phyloP scores from a whole-genome alignment of 768 basidiomycete species.

The Termitomyces sp. region DNA sequence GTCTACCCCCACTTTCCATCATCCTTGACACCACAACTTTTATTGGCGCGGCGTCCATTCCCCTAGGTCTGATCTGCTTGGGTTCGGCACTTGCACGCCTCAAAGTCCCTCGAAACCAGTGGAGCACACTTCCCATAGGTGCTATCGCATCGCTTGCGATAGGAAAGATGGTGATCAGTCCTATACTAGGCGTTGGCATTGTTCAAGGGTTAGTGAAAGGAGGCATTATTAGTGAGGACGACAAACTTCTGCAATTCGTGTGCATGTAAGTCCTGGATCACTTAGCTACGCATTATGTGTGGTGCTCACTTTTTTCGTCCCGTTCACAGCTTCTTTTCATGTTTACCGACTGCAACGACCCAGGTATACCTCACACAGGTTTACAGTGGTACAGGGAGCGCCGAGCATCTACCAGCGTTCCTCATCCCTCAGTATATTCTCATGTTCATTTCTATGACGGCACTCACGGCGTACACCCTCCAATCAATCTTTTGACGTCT shows the following conservation, averaged over 20 bases:
- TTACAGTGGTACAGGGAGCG: conserved; percentile 61
- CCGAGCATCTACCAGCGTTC: conserved; percentile 59
- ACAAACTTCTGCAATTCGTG: conserved; percentile 62
- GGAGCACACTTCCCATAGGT: conserved; percentile 41
- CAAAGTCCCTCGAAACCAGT: conserved; percentile 43
- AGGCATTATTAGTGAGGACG: conserved; percentile 44
- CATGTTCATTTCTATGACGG: conserved; percentile 50
- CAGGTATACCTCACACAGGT: conserved; percentile 67
- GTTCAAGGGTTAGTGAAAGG: conserved; percentile 43
- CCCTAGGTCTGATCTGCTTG: conserved; percentile 50
- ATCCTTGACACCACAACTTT: conserved; percentile 47
- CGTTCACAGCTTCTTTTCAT: conserved; percentile 48
- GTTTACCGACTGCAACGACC: conserved; percentile 57
- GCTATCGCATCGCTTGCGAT: conserved; percentile 53
- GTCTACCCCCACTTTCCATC: conserved; percentile 52
- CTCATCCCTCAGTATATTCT: conserved; percentile 59
- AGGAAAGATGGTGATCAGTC: conserved; percentile 53
- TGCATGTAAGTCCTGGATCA: conserved; percentile 49
- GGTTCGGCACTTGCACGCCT: conserved; percentile 57
- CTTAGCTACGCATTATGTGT: neutral
- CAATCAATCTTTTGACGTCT: conserved; percentile 35
- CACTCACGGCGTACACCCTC: conserved; percentile 43
- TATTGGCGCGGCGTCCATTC: conserved; percentile 51
- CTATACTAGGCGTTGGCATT: conserved; percentile 59
- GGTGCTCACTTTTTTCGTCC: neutral